Percentiles rank a stretch among this genome's conserved stretches.
Evolutionary conservation across 257 asterid genomes (phyloP).

Genomic region (Ballota nigra): DNA sequence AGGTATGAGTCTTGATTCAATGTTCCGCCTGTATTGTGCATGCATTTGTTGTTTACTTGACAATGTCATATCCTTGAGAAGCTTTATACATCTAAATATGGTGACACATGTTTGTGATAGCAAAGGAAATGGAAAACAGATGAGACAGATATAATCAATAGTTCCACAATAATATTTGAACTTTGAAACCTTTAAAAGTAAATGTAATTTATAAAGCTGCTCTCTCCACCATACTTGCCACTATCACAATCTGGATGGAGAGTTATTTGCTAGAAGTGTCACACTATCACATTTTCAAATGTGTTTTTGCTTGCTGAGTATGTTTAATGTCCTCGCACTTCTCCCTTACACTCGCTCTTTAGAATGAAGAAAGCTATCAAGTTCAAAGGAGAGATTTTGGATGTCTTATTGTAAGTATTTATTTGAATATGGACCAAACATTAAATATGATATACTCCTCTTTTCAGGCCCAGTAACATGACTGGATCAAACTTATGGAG

Average conservation of each 20-base stretch:
- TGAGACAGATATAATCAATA: not conserved
- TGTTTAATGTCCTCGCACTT: not conserved
- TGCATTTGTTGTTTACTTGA: constrained; percentile 8
- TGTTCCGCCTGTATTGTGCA: not conserved
- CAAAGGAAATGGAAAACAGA: constrained; percentile 18
- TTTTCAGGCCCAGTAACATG: constrained; percentile 92
- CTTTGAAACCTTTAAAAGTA: not conserved
- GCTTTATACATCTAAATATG: constrained; percentile 9
- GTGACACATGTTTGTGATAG: constrained; percentile 21
- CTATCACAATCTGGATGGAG: constrained; percentile 18
- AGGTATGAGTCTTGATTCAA: constrained; percentile 49
- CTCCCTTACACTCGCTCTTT: not conserved
- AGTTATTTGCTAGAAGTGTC: not conserved
- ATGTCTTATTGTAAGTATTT: not conserved
- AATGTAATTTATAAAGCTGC: not conserved
- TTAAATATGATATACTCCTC: constrained; percentile 21
- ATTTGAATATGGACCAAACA: constrained; percentile 17
- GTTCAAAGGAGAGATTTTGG: not conserved
- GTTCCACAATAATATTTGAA: not conserved
- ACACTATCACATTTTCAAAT: not conserved
- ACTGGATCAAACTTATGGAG: constrained; percentile 98
- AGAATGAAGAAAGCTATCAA: not conserved
- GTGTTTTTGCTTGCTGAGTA: constrained; percentile 13
- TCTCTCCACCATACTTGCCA: constrained; percentile 18
- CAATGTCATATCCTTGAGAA: constrained; percentile 11